These are phyloP conservation scores for Cytospora leucostoma DNA, from an alignment of 2,329 filamentous ascomycete genomes.

Conservation along the genomic window DNA sequence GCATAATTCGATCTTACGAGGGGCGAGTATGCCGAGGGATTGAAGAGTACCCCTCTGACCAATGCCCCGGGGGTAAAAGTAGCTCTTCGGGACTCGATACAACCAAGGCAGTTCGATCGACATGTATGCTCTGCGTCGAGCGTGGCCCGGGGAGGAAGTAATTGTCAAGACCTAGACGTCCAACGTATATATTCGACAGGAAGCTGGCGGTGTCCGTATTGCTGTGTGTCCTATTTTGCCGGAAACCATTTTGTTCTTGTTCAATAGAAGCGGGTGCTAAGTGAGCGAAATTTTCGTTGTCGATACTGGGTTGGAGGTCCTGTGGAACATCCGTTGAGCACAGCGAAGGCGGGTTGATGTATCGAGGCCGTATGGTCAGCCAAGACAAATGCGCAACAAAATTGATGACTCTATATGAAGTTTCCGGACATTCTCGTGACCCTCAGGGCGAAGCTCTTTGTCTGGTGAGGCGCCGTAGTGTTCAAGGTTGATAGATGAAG, in stretches of 20 bases:
- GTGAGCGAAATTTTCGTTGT: background rate
- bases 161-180: too few relatives aligned
- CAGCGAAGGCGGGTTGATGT: background rate
- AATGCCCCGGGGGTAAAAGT: background rate
- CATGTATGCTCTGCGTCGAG: background rate
- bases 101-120: background rate
- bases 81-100: background rate
- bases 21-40: conserved; percentile 6
- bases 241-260: background rate
- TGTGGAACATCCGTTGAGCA: background rate
- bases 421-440: background rate
- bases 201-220: background rate
- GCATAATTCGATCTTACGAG: conserved; percentile 1
- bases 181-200: background rate
- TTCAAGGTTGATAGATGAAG: background rate
- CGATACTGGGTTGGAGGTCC: background rate
- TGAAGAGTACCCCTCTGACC: background rate
- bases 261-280: background rate
- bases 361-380: background rate
- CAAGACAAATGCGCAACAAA: background rate
- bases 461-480: background rate
- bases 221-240: background rate
- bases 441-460: background rate
- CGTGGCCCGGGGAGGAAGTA: background rate
- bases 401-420: background rate